Conservation (phyloP, 2,329 filamentous ascomycete species). For the Scolecobasidium constrictum region DNA sequence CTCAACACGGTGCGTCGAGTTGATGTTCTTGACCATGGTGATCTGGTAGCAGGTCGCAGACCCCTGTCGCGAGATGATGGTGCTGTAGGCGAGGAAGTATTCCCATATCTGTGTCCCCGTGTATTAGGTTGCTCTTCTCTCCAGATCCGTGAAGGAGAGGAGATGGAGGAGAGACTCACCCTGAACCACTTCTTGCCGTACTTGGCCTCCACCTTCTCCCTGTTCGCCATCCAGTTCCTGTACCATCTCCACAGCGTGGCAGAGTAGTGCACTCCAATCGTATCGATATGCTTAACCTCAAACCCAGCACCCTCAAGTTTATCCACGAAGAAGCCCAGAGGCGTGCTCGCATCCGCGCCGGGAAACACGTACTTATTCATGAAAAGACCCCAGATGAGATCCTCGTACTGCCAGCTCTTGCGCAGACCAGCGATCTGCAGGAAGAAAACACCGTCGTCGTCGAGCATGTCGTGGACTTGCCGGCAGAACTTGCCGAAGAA, state of each 20-base stretch:
- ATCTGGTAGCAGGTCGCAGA: slow-evolving; percentile 81
- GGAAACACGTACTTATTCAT: slow-evolving; percentile 99
- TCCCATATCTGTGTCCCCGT: slow-evolving; percentile 65
- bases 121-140: slow-evolving; percentile 9
- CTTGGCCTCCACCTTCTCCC: slow-evolving; percentile 85
- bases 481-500: slow-evolving; percentile 71
- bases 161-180: slow-evolving; percentile 42
- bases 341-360: slow-evolving; percentile 89
- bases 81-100: slow-evolving; percentile 77
- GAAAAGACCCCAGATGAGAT: slow-evolving; percentile 95
- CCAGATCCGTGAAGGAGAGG: too few species aligned
- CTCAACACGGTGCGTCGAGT: slow-evolving; percentile 71
- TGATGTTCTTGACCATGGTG: slow-evolving; percentile 79
- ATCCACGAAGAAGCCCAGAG: slow-evolving; percentile 77
- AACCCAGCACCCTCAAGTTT: slow-evolving; percentile 78
- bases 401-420: slow-evolving; percentile 95
- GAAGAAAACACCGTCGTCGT: slow-evolving; percentile 93
- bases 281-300: slow-evolving; percentile 87
- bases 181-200: slow-evolving; percentile 94
- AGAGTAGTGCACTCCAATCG: slow-evolving; percentile 92
- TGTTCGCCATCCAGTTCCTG: slow-evolving; percentile 93
- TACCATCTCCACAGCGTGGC: slow-evolving; percentile 98
- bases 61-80: slow-evolving; percentile 75
- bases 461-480: slow-evolving; percentile 90
- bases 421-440: slow-evolving; percentile 90